Percentiles rank a stretch among this genome's conserved stretches.
Conservation (phyloP, 1,139 yeast species). For the Taphrina populina region DNA sequence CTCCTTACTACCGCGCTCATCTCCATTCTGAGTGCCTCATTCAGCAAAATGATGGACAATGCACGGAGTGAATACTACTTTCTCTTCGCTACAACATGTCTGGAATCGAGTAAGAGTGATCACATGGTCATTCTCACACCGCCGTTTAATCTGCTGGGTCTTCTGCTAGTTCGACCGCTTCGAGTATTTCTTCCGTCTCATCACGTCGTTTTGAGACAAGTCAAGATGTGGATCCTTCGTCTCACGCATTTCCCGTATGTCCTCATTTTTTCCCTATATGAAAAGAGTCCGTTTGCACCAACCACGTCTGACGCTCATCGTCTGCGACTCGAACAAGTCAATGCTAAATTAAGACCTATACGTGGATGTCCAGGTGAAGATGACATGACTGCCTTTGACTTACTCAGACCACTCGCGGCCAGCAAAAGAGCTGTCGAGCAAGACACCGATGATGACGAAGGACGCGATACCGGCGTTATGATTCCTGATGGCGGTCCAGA, state of each 20-base stretch:
- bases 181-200: constrained; percentile 40
- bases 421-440: not conserved
- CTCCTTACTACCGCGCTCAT: constrained; percentile 44
- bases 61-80: constrained; percentile 39
- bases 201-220: constrained; percentile 41
- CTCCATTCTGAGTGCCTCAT: constrained; percentile 44
- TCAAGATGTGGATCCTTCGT: constrained; percentile 40
- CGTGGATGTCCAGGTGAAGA: not conserved
- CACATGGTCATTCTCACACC: constrained; percentile 45
- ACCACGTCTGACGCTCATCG: constrained; percentile 6
- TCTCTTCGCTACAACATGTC: constrained; percentile 25
- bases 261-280: constrained; percentile 41
- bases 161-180: constrained; percentile 42
- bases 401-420: not conserved
- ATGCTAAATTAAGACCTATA: not conserved
- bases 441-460: constrained; percentile 28
- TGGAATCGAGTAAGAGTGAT: constrained; percentile 43
- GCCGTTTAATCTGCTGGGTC: constrained; percentile 43
- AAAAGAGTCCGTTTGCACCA: constrained; percentile 33
- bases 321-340: not conserved
- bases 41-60: constrained; percentile 44
- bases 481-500: constrained; percentile 6
- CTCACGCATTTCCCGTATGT: constrained; percentile 45
- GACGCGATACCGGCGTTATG: constrained; percentile 29
- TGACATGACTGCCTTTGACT: not conserved